Evolutionary conservation across 345 rosid genomes (phyloP), one percentile per base, ranked within the genome.

Genomic region (Eucalyptus tenuipes): DNA sequence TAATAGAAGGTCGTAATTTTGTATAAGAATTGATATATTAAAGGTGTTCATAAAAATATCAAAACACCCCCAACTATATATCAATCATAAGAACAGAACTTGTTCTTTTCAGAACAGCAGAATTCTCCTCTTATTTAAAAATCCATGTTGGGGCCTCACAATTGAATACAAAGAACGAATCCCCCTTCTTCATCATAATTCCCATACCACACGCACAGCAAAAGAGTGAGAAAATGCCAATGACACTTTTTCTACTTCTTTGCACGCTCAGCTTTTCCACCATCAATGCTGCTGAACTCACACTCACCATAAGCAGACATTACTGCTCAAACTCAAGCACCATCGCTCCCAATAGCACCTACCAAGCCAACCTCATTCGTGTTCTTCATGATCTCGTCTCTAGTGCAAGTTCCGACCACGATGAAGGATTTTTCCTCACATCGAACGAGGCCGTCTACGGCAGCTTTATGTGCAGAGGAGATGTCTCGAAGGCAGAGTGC

Each of bases 391-490:
- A 61, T 31, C 86, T 88, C 71, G 16, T 86, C n/a, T 49, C 71
- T 7, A 13, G 4, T 29, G 71, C 71, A 12, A 24, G 42, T 49
- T 80, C 89, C 7, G 82, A 45, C 6, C 10, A 10, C 5, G 29
- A 14, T n/a, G 14, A 15, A 64, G 86, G 89, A 33, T 88, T 3
- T 7, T 61, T 12, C 52, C 0, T 8, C 31, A 79, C 53, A 48
- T 15, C 79, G 17, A 88, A 25, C 24, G 10, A 57, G 10, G 61
- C 8, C 4, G 85, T 90, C 20, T 89, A 90, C 29, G 66, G 89
- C 22, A 88, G 91, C n/a, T 90, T 87, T 85, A 87, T 92, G 29
- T 92, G 94, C 88, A 89, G 81, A 27, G 92, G 91, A 1, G 92
- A 92, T 50, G 85, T 90, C 45, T 16, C 13, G 5, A 50, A 7